Evolutionary conservation across 331 rosid genomes (phyloP).

Genomic region (Prunus yedoensis): DNA sequence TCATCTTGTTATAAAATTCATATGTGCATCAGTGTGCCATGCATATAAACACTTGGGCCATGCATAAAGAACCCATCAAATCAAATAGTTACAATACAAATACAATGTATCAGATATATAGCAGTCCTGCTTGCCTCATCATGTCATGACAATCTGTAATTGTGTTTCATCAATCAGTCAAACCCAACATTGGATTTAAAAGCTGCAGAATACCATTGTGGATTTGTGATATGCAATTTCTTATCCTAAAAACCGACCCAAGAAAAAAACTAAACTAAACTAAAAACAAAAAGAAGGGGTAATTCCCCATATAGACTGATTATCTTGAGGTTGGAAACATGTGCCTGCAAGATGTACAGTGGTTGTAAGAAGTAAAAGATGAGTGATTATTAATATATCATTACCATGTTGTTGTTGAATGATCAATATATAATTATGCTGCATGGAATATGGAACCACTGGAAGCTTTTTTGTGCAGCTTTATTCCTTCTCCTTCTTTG

Average conservation of each 20-base stretch:
- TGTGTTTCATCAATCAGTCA: slow-evolving; percentile 29
- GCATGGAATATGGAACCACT: slow-evolving; percentile 53
- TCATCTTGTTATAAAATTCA: slow-evolving; percentile 14
- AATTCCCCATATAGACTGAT: background rate
- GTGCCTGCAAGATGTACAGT: slow-evolving; percentile 52
- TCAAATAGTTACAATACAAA: slow-evolving; percentile 24
- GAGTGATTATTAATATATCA: slow-evolving; percentile 79
- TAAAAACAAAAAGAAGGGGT: background rate
- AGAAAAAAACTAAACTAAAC: background rate
- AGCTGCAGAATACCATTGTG: slow-evolving; percentile 21
- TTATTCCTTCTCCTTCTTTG: slow-evolving; percentile 68
- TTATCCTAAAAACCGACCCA: background rate
- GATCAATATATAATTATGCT: slow-evolving; percentile 59
- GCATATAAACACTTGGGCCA: slow-evolving; percentile 26
- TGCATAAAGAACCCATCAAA: slow-evolving; percentile 50
- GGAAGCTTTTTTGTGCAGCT: slow-evolving; percentile 55
- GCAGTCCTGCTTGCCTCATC: background rate
- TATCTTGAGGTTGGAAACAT: slow-evolving; percentile 46
- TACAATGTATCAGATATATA: slow-evolving; percentile 14
- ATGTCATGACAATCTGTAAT: slow-evolving; percentile 35
- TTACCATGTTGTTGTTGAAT: slow-evolving; percentile 61
- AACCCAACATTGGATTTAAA: slow-evolving; percentile 19
- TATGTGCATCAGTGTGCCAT: slow-evolving; percentile 12
- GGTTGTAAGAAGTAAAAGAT: slow-evolving; percentile 64
- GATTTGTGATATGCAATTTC: background rate